Base-by-base conservation (phyloP, 1,139 yeast genomes). In the Kurtzmaniella quercitrusa region DNA sequence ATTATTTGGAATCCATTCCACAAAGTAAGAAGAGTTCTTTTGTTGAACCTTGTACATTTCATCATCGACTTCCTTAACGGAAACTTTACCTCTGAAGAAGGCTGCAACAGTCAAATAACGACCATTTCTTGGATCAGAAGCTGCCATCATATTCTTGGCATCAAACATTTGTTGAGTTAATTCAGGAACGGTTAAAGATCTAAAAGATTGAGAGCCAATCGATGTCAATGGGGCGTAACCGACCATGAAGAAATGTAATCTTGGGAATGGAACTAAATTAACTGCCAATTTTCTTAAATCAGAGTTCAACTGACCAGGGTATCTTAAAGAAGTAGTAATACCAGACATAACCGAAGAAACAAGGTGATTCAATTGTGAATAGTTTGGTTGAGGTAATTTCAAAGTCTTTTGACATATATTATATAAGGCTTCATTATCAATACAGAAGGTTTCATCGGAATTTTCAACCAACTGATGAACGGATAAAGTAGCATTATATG, bases 1-100 rank as follows among this genome's bases (percentile, higher is more conserved):
- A 63, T 90, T 90, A 68, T 89, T 89, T 61, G 97, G 96, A 69
- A 90, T 90, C 96, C 96, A 90, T 66, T 90, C 96, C 47, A 90
- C 97, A 60, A 88, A 88, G 64, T 84, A 81, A 46, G 83, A 79
- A 18, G 90, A 75, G 67, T 88, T 85, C 67, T 85, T 83, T 48
- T 85, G 80, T 71, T 89, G 95, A 48, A 86, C 87, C 62, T 82
- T 82, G 66, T 74, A 80, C 91, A 89, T 87, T 67, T 88, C 95
- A 62, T 89, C 96, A 63, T 89, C 96, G 50, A 89, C 96, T 69
- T 89, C 96, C 69, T 87, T 86, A 46, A 85, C 86, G 11, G 95
- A 85, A 43, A 86, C 96, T 58, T 87, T 85, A 69, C 96, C 96
- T 68, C 96, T 81, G 73, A 87, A 89, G 71, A 89, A 87, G 14